These are phyloP conservation scores for Sporothrix luriei DNA, from an alignment of 2,329 filamentous ascomycete species.

Conservation along the genomic window DNA sequence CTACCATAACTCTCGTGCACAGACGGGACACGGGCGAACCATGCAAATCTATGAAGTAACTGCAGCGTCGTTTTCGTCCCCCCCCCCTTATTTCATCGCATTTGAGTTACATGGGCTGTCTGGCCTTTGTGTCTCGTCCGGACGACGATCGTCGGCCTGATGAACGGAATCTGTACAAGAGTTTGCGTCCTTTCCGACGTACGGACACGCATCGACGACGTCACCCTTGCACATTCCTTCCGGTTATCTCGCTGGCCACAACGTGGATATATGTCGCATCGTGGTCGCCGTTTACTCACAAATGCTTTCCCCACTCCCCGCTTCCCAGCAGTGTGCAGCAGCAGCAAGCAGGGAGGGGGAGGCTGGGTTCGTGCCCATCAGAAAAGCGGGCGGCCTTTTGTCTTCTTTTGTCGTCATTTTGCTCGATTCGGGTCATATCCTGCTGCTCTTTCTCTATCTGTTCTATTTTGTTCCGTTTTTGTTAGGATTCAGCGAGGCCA, in stretches of 20 bases:
- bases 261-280: no score
- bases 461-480: constrained; percentile 8
- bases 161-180: neutral
- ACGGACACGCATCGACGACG: neutral
- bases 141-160: constrained; percentile 10
- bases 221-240: neutral
- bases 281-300: neutral
- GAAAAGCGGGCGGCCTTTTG: neutral
- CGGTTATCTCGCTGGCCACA: constrained; percentile 13
- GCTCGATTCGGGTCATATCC: constrained; percentile 9
- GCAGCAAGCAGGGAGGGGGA: constrained; percentile 7
- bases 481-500: neutral
- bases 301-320: neutral
- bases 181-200: neutral
- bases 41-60: neutral
- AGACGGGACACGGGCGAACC: neutral
- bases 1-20: neutral
- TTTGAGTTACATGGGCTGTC: no score
- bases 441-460: neutral
- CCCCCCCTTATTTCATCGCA: neutral
- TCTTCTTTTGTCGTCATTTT: constrained; percentile 22
- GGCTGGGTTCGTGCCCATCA: constrained; percentile 1
- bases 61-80: neutral
- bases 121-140: neutral
- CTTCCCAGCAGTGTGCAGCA: neutral